These are phyloP conservation scores for Erysimum pusillum DNA, from an alignment of 441 rosid species.

Conservation along the genomic window DNA sequence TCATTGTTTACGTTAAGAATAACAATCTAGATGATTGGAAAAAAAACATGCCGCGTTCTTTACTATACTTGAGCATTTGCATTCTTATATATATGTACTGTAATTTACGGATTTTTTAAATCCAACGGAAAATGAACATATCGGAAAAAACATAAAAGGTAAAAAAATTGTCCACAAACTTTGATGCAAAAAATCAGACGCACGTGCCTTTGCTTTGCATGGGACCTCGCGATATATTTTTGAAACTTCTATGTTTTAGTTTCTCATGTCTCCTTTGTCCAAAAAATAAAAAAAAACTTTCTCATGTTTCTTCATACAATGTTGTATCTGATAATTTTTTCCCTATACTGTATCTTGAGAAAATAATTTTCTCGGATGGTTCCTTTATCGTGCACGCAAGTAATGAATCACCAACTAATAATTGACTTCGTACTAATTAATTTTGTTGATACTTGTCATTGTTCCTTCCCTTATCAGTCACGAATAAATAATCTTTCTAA, in stretches of 20 bases:
- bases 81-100: constrained; percentile 16
- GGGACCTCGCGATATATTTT: constrained; percentile 38
- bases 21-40: neutral
- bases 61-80: constrained; percentile 23
- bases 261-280: neutral
- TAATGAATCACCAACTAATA: constrained; percentile 46
- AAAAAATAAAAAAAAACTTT: too few species aligned
- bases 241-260: constrained; percentile 19
- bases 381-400: constrained; percentile 51
- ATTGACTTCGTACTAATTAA: constrained; percentile 35
- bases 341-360: neutral
- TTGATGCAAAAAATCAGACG: constrained; percentile 42
- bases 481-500: neutral
- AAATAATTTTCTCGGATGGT: constrained; percentile 21
- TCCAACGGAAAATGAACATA: constrained; percentile 7
- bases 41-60: neutral
- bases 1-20: neutral
- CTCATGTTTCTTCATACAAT: too few species aligned
- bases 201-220: constrained; percentile 47
- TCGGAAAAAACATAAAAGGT: constrained; percentile 9
- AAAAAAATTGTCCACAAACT: constrained; percentile 37
- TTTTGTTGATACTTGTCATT: constrained; percentile 17
- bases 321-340: neutral
- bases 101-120: neutral
- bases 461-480: constrained; percentile 28